phyloP scores from a whole-genome alignment of 306 rosid species.

The Herpetospermum pedunculosum region DNA sequence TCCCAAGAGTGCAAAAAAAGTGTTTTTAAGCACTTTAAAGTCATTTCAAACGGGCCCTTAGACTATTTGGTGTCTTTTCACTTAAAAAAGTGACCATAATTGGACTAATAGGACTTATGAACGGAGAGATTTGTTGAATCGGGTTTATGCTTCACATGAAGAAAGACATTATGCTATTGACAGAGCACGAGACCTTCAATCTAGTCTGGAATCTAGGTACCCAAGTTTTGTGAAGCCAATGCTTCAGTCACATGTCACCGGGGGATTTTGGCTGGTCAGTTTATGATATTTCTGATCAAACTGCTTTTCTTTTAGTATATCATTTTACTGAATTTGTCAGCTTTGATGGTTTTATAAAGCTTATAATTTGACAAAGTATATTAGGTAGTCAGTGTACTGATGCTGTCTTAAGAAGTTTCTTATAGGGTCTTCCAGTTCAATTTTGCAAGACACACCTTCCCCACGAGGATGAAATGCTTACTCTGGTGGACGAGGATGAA shows the following conservation, averaged over 20 bases:
- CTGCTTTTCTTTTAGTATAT: neutral
- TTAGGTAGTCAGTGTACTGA: neutral
- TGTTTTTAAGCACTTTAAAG: too few relatives aligned
- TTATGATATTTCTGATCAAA: neutral
- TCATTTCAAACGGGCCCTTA: too few relatives aligned
- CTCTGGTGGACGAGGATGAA: slow-evolving; percentile 33
- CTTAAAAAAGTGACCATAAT: neutral
- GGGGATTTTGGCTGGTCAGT: slow-evolving; percentile 53
- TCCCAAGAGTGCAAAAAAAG: too few relatives aligned
- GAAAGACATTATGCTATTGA: slow-evolving; percentile 25
- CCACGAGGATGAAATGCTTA: slow-evolving; percentile 17
- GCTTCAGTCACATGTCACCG: slow-evolving; percentile 44
- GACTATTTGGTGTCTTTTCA: neutral
- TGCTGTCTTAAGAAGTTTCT: neutral
- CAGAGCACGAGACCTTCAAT: slow-evolving; percentile 25
- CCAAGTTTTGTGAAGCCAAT: slow-evolving; percentile 37
- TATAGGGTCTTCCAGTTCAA: slow-evolving; percentile 29
- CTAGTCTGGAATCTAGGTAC: slow-evolving; percentile 22
- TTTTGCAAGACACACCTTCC: slow-evolving; percentile 39
- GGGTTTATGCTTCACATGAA: slow-evolving; percentile 35
- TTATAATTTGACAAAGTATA: neutral
- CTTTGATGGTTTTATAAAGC: neutral
- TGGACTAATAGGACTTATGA: slow-evolving; percentile 15
- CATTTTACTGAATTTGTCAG: neutral
- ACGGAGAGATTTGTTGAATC: slow-evolving; percentile 27